Conservation (phyloP, 352 stramenopile genomes). For the Phytophthora agathidicida region DNA sequence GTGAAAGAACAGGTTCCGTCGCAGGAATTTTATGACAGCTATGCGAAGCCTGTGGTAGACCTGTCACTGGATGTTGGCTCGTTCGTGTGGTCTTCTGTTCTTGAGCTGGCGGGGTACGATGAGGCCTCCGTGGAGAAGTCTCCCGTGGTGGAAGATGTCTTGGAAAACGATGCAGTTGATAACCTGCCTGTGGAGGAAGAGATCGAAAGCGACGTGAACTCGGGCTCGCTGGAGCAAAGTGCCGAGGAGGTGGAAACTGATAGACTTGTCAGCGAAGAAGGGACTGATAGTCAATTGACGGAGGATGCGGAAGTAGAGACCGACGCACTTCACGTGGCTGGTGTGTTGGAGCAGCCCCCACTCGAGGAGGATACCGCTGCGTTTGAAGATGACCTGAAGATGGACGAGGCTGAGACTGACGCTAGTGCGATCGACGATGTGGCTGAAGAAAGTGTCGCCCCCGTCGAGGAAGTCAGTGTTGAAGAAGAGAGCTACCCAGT, state of each 20-base stretch:
- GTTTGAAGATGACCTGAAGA: background rate
- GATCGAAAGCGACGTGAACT: background rate
- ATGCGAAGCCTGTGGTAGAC: constrained; percentile 47
- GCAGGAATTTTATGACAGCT: constrained; percentile 38
- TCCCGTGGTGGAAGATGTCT: background rate
- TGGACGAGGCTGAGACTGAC: constrained; percentile 2
- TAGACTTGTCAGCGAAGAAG: background rate
- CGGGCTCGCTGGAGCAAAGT: constrained; percentile 1
- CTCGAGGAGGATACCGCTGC: constrained; percentile 4
- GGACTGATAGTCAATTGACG: background rate
- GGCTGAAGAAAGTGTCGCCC: background rate
- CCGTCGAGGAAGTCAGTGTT: constrained; percentile 1
- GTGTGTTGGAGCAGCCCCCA: background rate
- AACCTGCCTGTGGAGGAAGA: constrained; percentile 1
- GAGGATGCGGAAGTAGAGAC: constrained; percentile 8
- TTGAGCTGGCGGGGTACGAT: constrained; percentile 24
- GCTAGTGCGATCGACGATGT: background rate
- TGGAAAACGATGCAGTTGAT: constrained; percentile 5
- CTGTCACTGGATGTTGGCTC: constrained; percentile 27
- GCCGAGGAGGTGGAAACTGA: constrained; percentile 14
- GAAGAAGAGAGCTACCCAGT: constrained; percentile 1
- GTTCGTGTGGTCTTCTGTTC: constrained; percentile 36
- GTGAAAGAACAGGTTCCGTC: constrained; percentile 43
- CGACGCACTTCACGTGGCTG: constrained; percentile 1
- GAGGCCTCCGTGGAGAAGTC: constrained; percentile 4